These are phyloP conservation scores for Tulasnella sp. DNA, from an alignment of 768 basidiomycete species.

Conservation along the genomic window DNA sequence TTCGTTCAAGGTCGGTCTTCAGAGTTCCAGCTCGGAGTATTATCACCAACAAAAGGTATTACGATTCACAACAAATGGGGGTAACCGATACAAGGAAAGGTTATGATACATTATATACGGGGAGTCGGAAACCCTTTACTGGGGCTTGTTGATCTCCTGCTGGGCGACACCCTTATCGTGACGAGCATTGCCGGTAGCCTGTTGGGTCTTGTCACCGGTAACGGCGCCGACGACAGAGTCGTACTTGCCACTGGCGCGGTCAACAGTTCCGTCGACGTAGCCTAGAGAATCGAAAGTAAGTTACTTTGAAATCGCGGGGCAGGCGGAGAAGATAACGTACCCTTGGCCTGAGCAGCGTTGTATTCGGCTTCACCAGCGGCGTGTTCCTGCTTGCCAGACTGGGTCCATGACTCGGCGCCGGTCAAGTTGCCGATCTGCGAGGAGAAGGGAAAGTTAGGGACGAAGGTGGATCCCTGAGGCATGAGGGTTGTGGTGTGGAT, in stretches of 20 bases:
- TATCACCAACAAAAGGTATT: background rate
- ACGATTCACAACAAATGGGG: background rate
- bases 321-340: background rate
- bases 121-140: background rate
- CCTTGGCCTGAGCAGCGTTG: slow-evolving; percentile 34
- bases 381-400: slow-evolving; percentile 41
- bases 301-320: background rate
- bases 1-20: too few species aligned
- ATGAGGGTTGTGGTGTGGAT: background rate
- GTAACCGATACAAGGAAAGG: background rate
- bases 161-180: slow-evolving; percentile 17
- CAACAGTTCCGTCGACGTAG: slow-evolving; percentile 38
- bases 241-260: slow-evolving; percentile 39
- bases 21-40: background rate
- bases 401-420: slow-evolving; percentile 33
- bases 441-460: background rate
- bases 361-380: slow-evolving; percentile 30
- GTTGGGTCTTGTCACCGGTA: slow-evolving; percentile 43
- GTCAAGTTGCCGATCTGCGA: slow-evolving; percentile 31
- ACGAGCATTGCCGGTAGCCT: slow-evolving; percentile 26
- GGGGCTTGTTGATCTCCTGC: slow-evolving; percentile 16
- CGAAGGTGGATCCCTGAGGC: background rate
- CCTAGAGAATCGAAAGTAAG: slow-evolving; percentile 16
- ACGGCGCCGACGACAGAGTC: slow-evolving; percentile 45
- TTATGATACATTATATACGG: background rate